Evolutionary conservation across 208 protist genomes (phyloP).

Genomic region (Leptomonas seymouri): DNA sequence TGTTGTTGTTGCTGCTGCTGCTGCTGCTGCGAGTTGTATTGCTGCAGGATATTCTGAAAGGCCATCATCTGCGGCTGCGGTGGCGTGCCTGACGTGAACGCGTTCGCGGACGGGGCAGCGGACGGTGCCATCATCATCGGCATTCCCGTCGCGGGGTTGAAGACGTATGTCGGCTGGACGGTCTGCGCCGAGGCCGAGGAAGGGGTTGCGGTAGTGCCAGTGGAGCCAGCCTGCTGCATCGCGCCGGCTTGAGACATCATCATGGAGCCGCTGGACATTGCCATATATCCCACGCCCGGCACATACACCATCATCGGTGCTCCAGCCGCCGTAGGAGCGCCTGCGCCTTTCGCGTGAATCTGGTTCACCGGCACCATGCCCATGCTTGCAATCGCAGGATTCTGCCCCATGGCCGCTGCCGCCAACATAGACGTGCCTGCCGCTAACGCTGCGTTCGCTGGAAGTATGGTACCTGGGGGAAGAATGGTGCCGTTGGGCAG

Average conservation of each 20-base stretch:
- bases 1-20: slow-evolving; percentile 19
- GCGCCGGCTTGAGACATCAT: slow-evolving; percentile 9
- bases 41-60: slow-evolving; percentile 20
- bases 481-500: slow-evolving; percentile 13
- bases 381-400: slow-evolving; percentile 21
- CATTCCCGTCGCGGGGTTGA: slow-evolving; percentile 34
- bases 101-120: background rate
- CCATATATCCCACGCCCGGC: slow-evolving; percentile 33
- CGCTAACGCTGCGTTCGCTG: background rate
- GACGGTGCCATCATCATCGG: slow-evolving; percentile 24
- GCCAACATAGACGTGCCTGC: slow-evolving; percentile 13
- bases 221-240: no score
- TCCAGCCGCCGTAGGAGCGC: slow-evolving; percentile 3
- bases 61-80: slow-evolving; percentile 31
- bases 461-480: slow-evolving; percentile 3
- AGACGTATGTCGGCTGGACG: slow-evolving; percentile 27
- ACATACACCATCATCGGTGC: slow-evolving; percentile 32
- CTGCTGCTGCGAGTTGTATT: slow-evolving; percentile 29
- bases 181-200: background rate
- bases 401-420: slow-evolving; percentile 19
- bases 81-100: slow-evolving; percentile 16
- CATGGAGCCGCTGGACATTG: slow-evolving; percentile 15
- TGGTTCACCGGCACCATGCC: slow-evolving; percentile 22
- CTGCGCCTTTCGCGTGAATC: background rate
- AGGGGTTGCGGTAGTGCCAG: background rate